A percentile compares a stretch with the other conserved stretches of the same genome.
Conservation (phyloP, 139 green algal species). For the Haematococcus sp. region DNA sequence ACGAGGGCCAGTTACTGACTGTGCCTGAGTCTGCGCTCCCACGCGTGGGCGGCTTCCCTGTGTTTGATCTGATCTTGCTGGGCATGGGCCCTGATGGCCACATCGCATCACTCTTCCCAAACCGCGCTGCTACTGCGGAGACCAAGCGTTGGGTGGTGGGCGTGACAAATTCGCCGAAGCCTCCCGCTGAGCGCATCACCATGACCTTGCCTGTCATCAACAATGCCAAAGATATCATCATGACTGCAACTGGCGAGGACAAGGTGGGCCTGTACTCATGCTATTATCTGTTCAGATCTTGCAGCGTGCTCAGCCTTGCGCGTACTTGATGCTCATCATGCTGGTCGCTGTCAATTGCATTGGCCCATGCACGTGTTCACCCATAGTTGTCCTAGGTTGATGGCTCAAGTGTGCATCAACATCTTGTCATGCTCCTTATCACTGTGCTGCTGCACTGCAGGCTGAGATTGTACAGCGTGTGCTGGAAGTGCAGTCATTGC, state of each 20-base stretch:
- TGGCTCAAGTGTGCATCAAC: too few relatives aligned
- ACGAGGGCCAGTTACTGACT: slow-evolving; percentile 68
- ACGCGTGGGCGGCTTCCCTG: slow-evolving; percentile 55
- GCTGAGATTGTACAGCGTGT: slow-evolving; percentile 83
- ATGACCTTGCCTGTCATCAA: slow-evolving; percentile 88
- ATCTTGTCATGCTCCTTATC: too few relatives aligned
- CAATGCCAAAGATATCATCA: slow-evolving; percentile 57
- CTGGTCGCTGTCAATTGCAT: too few relatives aligned
- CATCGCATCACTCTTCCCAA: slow-evolving; percentile 97
- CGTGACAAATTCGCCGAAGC: slow-evolving; percentile 93
- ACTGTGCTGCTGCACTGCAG: slow-evolving; percentile 4
- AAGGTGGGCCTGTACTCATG: slow-evolving; percentile 60
- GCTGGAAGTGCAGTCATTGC: slow-evolving; percentile 86
- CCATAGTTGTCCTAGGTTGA: too few relatives aligned
- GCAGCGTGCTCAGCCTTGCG: too few relatives aligned
- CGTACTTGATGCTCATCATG: too few relatives aligned
- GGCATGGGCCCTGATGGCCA: slow-evolving; percentile 97
- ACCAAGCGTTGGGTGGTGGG: slow-evolving; percentile 82
- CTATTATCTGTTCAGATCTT: too few relatives aligned
- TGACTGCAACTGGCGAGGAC: slow-evolving; percentile 65
- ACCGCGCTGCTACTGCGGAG: slow-evolving; percentile 48
- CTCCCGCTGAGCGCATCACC: slow-evolving; percentile 94
- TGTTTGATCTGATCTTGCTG: slow-evolving; percentile 91
- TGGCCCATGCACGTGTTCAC: too few relatives aligned
- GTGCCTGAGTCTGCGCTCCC: slow-evolving; percentile 58